Conservation (phyloP, 1,284 basidiomycete species). For the Boletus semigastroideus region DNA sequence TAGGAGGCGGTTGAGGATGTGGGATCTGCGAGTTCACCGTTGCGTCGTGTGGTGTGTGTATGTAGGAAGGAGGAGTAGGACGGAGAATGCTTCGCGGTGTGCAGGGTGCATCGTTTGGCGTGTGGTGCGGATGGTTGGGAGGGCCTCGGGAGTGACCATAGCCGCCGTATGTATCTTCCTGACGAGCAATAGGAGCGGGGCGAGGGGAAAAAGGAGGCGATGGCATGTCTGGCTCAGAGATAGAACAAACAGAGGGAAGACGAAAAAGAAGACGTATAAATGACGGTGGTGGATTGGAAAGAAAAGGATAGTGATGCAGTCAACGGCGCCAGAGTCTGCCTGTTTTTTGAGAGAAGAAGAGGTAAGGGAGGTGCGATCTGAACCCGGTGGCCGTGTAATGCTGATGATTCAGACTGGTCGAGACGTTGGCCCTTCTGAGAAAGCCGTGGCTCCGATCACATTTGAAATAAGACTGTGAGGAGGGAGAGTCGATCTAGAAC, state of each 20-base stretch:
- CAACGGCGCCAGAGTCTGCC: not conserved
- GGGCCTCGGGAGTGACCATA: constrained; percentile 2
- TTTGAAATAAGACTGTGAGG: constrained; percentile 15
- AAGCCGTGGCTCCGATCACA: constrained; percentile 9
- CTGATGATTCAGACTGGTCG: constrained; percentile 15
- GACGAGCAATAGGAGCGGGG: constrained; percentile 6
- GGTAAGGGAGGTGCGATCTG: not conserved
- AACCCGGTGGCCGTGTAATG: not conserved
- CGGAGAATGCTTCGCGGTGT: constrained; percentile 22
- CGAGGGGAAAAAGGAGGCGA: constrained; percentile 22
- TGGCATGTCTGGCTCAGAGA: constrained; percentile 15
- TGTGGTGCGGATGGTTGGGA: constrained; percentile 1
- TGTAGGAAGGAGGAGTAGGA: constrained; percentile 10
- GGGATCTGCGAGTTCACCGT: not conserved
- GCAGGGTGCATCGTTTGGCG: constrained; percentile 11
- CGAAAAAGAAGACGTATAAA: not conserved
- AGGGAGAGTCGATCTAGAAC: constrained; percentile 1
- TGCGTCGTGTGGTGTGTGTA: constrained; percentile 3
- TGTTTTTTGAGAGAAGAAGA: not conserved
- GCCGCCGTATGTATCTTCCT: constrained; percentile 6
- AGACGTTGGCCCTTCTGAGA: not conserved
- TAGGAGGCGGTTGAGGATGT: constrained; percentile 11
- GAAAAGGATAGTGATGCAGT: not conserved
- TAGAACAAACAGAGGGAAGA: not conserved
- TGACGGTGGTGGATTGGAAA: constrained; percentile 3